Evolutionary conservation across 305 asterid species (phyloP).

Genomic region (Fraxinus floribunda): DNA sequence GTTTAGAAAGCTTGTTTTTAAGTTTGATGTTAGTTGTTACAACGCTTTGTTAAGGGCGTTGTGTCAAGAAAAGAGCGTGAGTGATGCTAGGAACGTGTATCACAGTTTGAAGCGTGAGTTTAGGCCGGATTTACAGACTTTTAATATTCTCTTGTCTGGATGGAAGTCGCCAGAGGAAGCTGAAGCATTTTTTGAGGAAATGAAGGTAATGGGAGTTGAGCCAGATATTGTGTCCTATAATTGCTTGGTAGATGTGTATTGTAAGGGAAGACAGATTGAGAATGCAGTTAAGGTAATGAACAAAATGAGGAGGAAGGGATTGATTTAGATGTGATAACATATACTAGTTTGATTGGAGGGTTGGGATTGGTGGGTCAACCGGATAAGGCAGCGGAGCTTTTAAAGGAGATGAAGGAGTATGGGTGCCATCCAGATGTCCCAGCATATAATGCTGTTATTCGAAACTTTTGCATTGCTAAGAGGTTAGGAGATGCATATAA

Average conservation of each 20-base stretch:
- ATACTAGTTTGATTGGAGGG: conserved; percentile 82
- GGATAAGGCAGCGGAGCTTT: conserved; percentile 72
- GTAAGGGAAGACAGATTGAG: conserved; percentile 71
- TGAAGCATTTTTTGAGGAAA: conserved; percentile 64
- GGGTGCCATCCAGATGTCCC: conserved; percentile 85
- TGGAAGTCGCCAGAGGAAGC: conserved; percentile 82
- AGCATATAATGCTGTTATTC: conserved; percentile 77
- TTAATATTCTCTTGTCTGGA: conserved; percentile 73
- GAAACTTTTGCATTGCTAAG: conserved; percentile 85
- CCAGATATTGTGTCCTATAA: conserved; percentile 82
- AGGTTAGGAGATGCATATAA: conserved; percentile 58
- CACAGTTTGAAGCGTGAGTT: conserved; percentile 65
- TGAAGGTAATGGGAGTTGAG: conserved; percentile 62
- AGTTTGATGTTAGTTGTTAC: conserved; percentile 62
- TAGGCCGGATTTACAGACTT: conserved; percentile 71
- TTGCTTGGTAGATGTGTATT: conserved; percentile 80
- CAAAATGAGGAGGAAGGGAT: conserved; percentile 72
- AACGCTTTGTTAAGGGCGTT: conserved; percentile 73
- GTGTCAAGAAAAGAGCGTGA: conserved; percentile 87
- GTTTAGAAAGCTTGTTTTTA: conserved; percentile 51
- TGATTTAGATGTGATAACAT: conserved; percentile 72
- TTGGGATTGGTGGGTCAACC: conserved; percentile 85
- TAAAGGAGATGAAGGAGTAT: conserved; percentile 85
- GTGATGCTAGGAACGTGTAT: conserved; percentile 82
- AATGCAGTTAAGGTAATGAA: conserved; percentile 54